Evolutionary conservation across 371 early-diverging fungal genomes (phyloP).

Genomic region (Apophysomyces elegans): DNA sequence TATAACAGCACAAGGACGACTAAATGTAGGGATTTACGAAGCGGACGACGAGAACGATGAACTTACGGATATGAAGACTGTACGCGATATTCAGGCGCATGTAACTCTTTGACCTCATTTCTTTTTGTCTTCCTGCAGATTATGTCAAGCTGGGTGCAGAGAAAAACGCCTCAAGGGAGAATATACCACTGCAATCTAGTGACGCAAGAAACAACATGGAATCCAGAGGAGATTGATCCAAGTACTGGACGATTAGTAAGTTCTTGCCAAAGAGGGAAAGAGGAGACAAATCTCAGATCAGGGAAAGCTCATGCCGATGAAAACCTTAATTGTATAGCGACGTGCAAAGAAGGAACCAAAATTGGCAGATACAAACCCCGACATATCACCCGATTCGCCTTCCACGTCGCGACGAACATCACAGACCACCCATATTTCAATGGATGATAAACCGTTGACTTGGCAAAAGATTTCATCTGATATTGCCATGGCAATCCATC

Average conservation of each 20-base stretch:
- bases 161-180: constrained; percentile 65
- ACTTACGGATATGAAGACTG: neutral
- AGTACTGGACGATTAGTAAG: constrained; percentile 22
- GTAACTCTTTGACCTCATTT: neutral
- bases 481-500: constrained; percentile 65
- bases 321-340: constrained; percentile 9
- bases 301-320: constrained; percentile 5
- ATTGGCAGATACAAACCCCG: neutral
- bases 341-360: constrained; percentile 8
- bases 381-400: neutral
- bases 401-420: neutral
- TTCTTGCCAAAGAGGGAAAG: neutral
- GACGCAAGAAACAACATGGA: constrained; percentile 82
- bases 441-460: constrained; percentile 14
- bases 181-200: constrained; percentile 79
- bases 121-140: constrained; percentile 18
- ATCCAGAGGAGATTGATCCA: constrained; percentile 20
- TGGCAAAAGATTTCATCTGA: constrained; percentile 69
- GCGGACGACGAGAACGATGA: neutral
- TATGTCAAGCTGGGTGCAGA: constrained; percentile 60
- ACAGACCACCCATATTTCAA: neutral
- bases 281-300: neutral
- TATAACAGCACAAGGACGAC: constrained; percentile 4
- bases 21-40: neutral
- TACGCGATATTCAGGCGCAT: neutral